These are phyloP conservation scores for Oryza australiensis DNA, from an alignment of 176 grass and related monocot genomes.

Conservation along the genomic window DNA sequence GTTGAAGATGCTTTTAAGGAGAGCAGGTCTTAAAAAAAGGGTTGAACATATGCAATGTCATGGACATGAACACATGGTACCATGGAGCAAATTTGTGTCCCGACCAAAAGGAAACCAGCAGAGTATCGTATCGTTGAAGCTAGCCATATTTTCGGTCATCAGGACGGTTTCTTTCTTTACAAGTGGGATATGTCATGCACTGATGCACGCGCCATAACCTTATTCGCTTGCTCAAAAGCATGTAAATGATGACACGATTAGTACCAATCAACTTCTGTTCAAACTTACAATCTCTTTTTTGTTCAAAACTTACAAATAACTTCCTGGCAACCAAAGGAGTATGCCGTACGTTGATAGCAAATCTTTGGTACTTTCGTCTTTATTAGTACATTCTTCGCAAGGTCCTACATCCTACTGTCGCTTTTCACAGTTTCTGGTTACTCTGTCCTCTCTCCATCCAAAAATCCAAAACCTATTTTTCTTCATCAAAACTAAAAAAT, in stretches of 20 bases:
- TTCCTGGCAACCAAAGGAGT: not conserved
- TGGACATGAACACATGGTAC: too few relatives aligned
- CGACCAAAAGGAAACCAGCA: constrained; percentile 13
- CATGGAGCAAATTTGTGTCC: not conserved
- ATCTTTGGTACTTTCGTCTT: not conserved
- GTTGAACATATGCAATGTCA: too few relatives aligned
- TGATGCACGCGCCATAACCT: not conserved
- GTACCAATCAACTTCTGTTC: not conserved
- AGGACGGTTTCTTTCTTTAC: too few relatives aligned
- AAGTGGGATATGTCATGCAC: too few relatives aligned
- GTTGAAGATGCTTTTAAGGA: too few relatives aligned
- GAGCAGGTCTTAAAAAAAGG: too few relatives aligned
- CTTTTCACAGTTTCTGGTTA: too few relatives aligned
- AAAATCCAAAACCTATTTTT: too few relatives aligned
- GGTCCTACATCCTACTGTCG: not conserved
- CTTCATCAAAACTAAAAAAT: too few relatives aligned
- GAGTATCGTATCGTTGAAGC: constrained; percentile 26
- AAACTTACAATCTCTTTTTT: not conserved
- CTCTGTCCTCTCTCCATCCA: too few relatives aligned
- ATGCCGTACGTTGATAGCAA: too few relatives aligned
- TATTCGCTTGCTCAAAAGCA: not conserved
- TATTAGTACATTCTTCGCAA: not conserved
- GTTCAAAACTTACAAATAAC: constrained; percentile 14
- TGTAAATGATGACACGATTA: not conserved
- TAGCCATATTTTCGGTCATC: constrained; percentile 14